phyloP scores from a whole-genome alignment of 345 rosid species.

The Populus euphratica region DNA sequence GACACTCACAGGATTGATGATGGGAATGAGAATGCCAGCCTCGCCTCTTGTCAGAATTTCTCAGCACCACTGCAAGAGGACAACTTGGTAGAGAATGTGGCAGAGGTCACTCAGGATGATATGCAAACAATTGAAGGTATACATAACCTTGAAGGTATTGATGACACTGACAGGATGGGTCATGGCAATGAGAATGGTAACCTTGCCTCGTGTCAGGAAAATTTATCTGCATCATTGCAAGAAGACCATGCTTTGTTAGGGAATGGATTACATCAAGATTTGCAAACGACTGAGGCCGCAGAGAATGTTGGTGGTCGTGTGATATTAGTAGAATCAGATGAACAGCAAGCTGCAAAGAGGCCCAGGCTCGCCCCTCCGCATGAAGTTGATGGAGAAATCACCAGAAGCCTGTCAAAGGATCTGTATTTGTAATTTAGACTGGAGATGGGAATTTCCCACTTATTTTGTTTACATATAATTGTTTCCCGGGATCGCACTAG shows the following conservation, averaged over 20 bases:
- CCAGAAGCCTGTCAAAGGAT: constrained; percentile 26
- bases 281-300: constrained; percentile 10
- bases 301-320: not conserved
- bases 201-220: constrained; percentile 12
- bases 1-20: not conserved
- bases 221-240: constrained; percentile 9
- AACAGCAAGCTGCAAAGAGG: constrained; percentile 57
- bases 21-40: not conserved
- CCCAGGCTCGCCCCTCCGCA: constrained; percentile 32
- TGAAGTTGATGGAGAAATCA: constrained; percentile 27
- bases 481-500: not conserved
- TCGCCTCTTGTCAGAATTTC: not conserved
- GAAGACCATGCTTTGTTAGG: constrained; percentile 28
- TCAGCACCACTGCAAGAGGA: not conserved
- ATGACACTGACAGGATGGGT: constrained; percentile 10
- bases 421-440: constrained; percentile 20
- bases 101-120: not conserved
- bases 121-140: constrained; percentile 14
- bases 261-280: constrained; percentile 30
- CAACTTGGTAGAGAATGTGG: not conserved
- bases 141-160: constrained; percentile 9
- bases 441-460: not conserved
- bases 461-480: not conserved
- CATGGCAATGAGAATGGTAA: constrained; percentile 16
- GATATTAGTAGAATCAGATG: constrained; percentile 22